phyloP scores from a whole-genome alignment of 2,329 filamentous ascomycete genomes.

The Colletotrichum coccodes region DNA sequence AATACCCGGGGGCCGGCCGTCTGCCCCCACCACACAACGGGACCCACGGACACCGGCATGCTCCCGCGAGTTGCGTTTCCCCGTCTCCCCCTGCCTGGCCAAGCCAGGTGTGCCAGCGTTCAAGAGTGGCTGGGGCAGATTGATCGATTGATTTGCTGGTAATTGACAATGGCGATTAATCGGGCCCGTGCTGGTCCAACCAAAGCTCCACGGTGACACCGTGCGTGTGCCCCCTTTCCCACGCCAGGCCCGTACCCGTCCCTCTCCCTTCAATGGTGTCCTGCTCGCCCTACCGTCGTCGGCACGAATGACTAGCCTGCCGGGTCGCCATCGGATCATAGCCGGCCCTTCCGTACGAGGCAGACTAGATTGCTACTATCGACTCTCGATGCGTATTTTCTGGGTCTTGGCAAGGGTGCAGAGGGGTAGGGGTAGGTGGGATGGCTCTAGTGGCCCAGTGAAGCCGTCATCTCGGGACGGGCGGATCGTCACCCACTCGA shows the following conservation, averaged over 20 bases:
- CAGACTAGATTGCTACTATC: background rate
- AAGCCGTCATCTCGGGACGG: slow-evolving; percentile 17
- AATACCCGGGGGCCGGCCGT: too few species aligned
- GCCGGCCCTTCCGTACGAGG: background rate
- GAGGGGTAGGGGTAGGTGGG: background rate
- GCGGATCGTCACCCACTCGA: slow-evolving; percentile 6
- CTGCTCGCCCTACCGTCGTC: background rate
- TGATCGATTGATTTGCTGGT: too few species aligned
- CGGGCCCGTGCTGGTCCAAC: too few species aligned
- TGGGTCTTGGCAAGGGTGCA: slow-evolving; percentile 19
- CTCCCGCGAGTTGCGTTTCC: too few species aligned
- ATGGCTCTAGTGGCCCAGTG: slow-evolving; percentile 5
- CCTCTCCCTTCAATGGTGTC: background rate
- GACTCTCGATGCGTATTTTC: background rate
- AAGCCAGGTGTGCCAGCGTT: too few species aligned
- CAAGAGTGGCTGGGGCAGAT: too few species aligned
- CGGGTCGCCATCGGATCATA: background rate
- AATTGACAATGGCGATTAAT: too few species aligned
- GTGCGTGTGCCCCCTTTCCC: background rate
- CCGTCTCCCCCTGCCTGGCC: too few species aligned
- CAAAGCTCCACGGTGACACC: background rate
- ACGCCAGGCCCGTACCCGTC: background rate
- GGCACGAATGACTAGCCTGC: background rate
- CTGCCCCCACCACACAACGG: too few species aligned
- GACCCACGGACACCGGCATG: too few species aligned